Evolutionary conservation across 148 eudicot genomes (phyloP).

Genomic region (Polygonum maritimum): DNA sequence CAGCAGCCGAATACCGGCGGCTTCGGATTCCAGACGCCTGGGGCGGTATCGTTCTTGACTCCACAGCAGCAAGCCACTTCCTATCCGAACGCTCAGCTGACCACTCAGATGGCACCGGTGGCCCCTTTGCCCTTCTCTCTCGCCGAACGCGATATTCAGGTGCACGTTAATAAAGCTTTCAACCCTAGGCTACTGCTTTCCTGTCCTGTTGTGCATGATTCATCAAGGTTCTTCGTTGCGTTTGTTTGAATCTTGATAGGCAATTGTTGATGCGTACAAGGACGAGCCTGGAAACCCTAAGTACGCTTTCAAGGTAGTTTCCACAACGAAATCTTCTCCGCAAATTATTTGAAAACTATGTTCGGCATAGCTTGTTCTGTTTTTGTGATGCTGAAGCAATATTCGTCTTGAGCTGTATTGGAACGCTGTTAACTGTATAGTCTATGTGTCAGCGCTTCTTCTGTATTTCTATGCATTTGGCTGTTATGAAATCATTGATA

Average conservation of each 20-base stretch:
- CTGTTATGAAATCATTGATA: neutral
- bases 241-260: constrained; percentile 30
- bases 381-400: neutral
- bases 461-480: neutral
- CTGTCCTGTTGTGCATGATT: neutral
- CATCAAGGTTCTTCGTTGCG: neutral
- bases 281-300: constrained; percentile 82
- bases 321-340: neutral
- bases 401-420: neutral
- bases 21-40: constrained; percentile 22
- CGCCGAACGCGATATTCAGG: constrained; percentile 97
- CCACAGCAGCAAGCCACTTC: constrained; percentile 24
- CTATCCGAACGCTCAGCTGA: constrained; percentile 47
- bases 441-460: neutral
- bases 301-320: constrained; percentile 72
- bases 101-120: constrained; percentile 98
- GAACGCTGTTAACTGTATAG: neutral
- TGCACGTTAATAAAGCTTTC: constrained; percentile 7
- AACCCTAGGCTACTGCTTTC: neutral
- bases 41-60: constrained; percentile 32
- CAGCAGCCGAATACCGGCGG: constrained; percentile 33
- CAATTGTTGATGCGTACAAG: constrained; percentile 87
- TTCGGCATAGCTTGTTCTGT: neutral
- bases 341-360: neutral
- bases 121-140: constrained; percentile 94